Evolutionary conservation across 1,284 basidiomycete genomes (phyloP).

Genomic region (Pisolithus thermaeus): DNA sequence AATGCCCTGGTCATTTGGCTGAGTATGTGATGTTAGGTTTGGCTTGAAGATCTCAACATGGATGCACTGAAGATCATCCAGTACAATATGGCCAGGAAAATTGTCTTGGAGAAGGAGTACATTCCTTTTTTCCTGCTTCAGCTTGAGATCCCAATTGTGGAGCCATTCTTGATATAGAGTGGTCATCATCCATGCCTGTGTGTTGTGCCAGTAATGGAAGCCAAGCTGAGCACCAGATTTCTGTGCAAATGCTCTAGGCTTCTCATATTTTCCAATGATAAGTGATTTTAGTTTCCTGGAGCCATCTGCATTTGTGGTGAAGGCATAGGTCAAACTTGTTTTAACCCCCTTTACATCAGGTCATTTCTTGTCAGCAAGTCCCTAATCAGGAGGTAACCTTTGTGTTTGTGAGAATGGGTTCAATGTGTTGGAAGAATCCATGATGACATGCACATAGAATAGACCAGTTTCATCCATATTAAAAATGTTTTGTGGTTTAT

Average conservation of each 20-base stretch:
- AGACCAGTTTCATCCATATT: conserved; percentile 5
- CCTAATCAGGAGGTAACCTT: conserved; percentile 16
- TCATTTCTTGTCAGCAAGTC: conserved; percentile 14
- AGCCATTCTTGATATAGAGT: conserved; percentile 26
- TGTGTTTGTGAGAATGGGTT: not conserved
- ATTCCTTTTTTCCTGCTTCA: not conserved
- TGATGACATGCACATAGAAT: conserved; percentile 5
- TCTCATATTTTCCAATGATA: conserved; percentile 26
- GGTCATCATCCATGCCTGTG: conserved; percentile 31
- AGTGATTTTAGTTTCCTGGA: conserved; percentile 22
- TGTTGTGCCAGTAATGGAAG: conserved; percentile 28
- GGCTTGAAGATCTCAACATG: conserved; percentile 9
- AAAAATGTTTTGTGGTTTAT: conserved; percentile 5
- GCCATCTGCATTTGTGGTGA: conserved; percentile 29
- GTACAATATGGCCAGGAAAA: conserved; percentile 17
- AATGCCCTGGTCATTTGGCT: conserved; percentile 3
- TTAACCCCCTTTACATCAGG: conserved; percentile 21
- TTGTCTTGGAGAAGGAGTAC: not conserved
- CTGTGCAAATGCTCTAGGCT: conserved; percentile 21
- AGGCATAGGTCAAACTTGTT: conserved; percentile 23
- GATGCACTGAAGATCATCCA: conserved; percentile 15
- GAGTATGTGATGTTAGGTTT: conserved; percentile 7
- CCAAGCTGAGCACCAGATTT: conserved; percentile 21
- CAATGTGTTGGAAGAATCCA: not conserved
- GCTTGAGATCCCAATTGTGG: conserved; percentile 17